Conservation (phyloP, 2,329 filamentous ascomycete genomes). For the Aschersonia sp. region DNA sequence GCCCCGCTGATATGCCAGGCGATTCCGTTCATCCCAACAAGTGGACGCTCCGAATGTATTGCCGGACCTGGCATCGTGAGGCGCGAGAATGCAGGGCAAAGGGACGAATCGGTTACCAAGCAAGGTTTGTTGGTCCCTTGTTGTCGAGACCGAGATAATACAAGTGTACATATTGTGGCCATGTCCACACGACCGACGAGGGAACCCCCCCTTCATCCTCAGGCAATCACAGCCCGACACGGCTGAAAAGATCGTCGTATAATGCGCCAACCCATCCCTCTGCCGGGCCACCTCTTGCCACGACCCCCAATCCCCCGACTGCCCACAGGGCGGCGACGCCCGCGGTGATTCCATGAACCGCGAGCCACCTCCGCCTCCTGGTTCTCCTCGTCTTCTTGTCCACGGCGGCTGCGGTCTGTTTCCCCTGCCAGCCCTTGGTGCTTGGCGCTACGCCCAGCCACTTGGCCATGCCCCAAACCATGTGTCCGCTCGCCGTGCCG, state of each 20-base stretch:
- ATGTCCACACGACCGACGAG: too few species aligned
- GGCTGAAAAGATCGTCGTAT: slow-evolving; percentile 53
- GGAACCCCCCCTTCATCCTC: too few species aligned
- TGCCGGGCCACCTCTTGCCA: slow-evolving; percentile 55
- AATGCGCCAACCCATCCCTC: slow-evolving; percentile 67
- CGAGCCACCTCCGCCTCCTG: slow-evolving; percentile 53
- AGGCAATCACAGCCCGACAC: slow-evolving; percentile 13
- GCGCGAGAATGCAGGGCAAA: too few species aligned
- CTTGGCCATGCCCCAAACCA: slow-evolving; percentile 72
- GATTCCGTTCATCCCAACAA: too few species aligned
- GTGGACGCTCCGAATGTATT: too few species aligned
- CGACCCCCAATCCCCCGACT: slow-evolving; percentile 62
- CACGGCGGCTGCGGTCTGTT: slow-evolving; percentile 21
- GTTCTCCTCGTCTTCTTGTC: slow-evolving; percentile 37
- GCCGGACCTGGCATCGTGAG: too few species aligned
- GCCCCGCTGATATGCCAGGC: too few species aligned
- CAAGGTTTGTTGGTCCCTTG: too few species aligned
- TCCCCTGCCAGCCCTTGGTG: slow-evolving; percentile 30
- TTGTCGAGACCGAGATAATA: too few species aligned
- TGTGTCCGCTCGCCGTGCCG: slow-evolving; percentile 55
- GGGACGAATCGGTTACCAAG: too few species aligned
- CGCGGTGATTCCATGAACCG: slow-evolving; percentile 50
- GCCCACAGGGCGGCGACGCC: slow-evolving; percentile 58
- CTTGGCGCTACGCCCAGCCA: slow-evolving; percentile 57
- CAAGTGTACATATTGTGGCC: too few species aligned